A percentile compares a stretch with the other conserved stretches of the same genome.
phyloP scores from a whole-genome alignment of 345 rosid genomes.

The Angophora floribunda region DNA sequence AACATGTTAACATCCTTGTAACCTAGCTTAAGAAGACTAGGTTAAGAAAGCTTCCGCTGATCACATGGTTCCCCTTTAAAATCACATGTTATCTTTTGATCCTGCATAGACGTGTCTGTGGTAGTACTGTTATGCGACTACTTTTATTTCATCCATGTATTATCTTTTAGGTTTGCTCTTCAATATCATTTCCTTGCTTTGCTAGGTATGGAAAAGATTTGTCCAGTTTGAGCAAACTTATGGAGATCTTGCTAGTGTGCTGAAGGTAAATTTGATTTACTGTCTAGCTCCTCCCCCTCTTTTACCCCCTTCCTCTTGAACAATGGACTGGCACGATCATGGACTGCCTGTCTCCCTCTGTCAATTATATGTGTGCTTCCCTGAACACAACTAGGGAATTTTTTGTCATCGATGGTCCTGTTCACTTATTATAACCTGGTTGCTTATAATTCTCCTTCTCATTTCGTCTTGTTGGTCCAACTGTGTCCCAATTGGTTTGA shows the following conservation, averaged over 20 bases:
- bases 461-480: background rate
- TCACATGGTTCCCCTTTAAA: background rate
- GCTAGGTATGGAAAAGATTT: constrained; percentile 86
- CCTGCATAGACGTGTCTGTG: background rate
- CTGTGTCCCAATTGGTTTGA: background rate
- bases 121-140: background rate
- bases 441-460: background rate
- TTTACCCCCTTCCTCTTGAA: background rate
- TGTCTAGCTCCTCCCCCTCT: background rate
- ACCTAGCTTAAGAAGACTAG: background rate
- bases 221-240: constrained; percentile 81
- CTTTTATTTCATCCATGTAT: background rate
- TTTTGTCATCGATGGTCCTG: background rate
- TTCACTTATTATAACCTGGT: background rate
- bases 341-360: background rate
- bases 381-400: background rate
- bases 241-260: constrained; percentile 88
- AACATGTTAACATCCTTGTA: background rate
- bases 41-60: background rate
- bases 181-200: background rate
- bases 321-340: background rate
- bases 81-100: background rate
- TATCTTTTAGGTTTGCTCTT: background rate
- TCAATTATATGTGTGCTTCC: background rate
- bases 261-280: constrained; percentile 46